Evolutionary conservation across 1,284 basidiomycete species (phyloP).

Genomic region (Microstroma glucosiphilum): DNA sequence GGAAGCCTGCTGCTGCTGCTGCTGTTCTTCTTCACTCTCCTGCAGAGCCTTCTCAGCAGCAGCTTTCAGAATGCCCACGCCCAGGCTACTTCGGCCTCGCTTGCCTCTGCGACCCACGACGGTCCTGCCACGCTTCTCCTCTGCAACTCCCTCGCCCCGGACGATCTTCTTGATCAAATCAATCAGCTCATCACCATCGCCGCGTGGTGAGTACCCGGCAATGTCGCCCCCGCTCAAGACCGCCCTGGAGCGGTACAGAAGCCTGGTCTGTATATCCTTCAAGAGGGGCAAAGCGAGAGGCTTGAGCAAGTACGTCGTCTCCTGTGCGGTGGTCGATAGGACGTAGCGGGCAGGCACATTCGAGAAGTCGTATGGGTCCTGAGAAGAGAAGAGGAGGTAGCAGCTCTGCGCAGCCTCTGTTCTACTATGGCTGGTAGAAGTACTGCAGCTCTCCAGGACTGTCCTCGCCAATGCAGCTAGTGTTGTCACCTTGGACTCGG

Average conservation of each 20-base stretch:
- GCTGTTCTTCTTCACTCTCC: background rate
- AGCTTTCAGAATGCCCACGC: background rate
- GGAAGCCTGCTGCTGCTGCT: background rate
- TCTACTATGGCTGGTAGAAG: background rate
- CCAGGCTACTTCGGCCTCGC: background rate
- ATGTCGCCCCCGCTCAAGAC: background rate
- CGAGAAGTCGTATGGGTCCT: slow-evolving; percentile 4
- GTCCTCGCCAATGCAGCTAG: background rate
- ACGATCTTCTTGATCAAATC: background rate
- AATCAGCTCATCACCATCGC: background rate
- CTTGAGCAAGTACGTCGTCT: background rate
- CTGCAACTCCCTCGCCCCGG: background rate
- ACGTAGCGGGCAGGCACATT: background rate
- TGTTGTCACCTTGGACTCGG: background rate
- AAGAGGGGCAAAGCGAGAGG: background rate
- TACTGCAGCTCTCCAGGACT: background rate
- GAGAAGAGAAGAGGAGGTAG: slow-evolving; percentile 4
- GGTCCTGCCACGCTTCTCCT: background rate
- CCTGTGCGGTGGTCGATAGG: background rate
- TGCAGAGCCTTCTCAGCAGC: slow-evolving; percentile 9
- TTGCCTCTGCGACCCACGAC: background rate
- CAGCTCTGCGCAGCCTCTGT: background rate
- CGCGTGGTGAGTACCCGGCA: background rate
- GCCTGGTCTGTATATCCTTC: background rate
- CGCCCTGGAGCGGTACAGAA: background rate